Base-by-base conservation (phyloP, 2,329 filamentous ascomycete species). In the Claviceps maximensis region DNA sequence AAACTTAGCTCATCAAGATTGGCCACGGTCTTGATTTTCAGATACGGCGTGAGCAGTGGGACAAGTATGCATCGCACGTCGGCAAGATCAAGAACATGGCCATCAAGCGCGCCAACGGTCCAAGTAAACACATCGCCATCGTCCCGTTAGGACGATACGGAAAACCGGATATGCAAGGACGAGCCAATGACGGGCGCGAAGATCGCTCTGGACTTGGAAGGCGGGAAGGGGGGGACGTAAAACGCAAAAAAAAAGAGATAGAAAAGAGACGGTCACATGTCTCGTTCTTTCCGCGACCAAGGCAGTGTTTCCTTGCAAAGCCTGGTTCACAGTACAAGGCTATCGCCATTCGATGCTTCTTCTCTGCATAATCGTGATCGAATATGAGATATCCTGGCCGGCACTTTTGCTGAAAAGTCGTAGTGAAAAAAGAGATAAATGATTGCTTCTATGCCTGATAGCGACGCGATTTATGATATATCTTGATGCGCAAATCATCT, bases 1-100 rank as follows among this genome's bases (percentile, higher is more conserved):
- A 98, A 68, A 48, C 78, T 78, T 4, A 86, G 69, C 63, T 95
- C 87, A 0, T 83, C 78, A 51, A 93, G 83, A 10, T 81, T 76
- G 1, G 73, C 69, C 3, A 84, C 74, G 15, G 87, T 77, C 2
- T 80, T 75, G 1, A 86, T 79, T 61, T 89, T 95, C 49, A 97
- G 69, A 60, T 90, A 97, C 0, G 89, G 86, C 55, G 78, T 79
- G 17, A 97, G 75, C 27, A 95, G 74, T 7, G 93, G 93, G 49
- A 86, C 72, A 33, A 96, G 73, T 55, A 95, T 86, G 57, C 90
- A 95, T 61, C 87, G 82, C 41, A 84, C 79, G 65, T 97, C 91
- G 3, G 91, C 89, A 23, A 79, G 72, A 0, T 87, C 87, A 17
- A 97, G 12, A 33, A 10, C 31, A 33, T 33, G 12, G 31, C 31